Evolutionary conservation across 2,329 filamentous ascomycete species (phyloP), one percentile per base, ranked within the genome.

Genomic region (Periglandula ipomoeae): DNA sequence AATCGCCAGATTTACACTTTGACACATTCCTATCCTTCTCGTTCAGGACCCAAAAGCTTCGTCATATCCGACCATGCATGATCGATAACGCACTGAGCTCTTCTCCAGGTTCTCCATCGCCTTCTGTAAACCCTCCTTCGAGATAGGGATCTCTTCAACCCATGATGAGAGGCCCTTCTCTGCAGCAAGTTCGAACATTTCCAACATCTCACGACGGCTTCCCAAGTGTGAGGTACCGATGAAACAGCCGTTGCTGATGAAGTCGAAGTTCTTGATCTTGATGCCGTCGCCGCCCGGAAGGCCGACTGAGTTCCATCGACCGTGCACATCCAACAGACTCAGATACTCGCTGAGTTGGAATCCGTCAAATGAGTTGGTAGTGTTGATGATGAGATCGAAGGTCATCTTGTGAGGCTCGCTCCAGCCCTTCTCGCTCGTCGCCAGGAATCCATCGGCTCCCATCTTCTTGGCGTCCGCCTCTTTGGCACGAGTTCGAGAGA

Each of bases 111-210:
- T n/a, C n/a, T n/a, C n/a, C n/a, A n/a, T n/a, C n/a, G n/a, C n/a
- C n/a, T n/a, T n/a, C n/a, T n/a, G n/a, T n/a, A n/a, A 82, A 0
- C 81, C 83, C 55, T 80, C 73, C 60, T 82, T 83, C 7, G 76
- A 78, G 45, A 88, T 79, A 23, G 79, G 71, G n/a, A 87, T 70
- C 23, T 78, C 71, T 61, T 84, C 71, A 19, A 84, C 73, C 74
- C 74, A 79, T 0, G 78, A 71, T 59, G 69, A 68, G 6, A 82
- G 63, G 1, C 70, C 69, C 61, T 79, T 76, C 39, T 79, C 71
- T 0, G 71, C 76, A 7, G 74, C 79, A 49, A 83, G 69, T 50
- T 73, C 53, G 49, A 83, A 58, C 76, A 84, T 76, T 34, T 73
- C 72, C 20, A 74, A 66, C 55, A 82, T 82, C 58, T 82, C 74